Conservation (phyloP, 1,284 basidiomycete species). For the Ceratorhiza oryzae-sativae region DNA sequence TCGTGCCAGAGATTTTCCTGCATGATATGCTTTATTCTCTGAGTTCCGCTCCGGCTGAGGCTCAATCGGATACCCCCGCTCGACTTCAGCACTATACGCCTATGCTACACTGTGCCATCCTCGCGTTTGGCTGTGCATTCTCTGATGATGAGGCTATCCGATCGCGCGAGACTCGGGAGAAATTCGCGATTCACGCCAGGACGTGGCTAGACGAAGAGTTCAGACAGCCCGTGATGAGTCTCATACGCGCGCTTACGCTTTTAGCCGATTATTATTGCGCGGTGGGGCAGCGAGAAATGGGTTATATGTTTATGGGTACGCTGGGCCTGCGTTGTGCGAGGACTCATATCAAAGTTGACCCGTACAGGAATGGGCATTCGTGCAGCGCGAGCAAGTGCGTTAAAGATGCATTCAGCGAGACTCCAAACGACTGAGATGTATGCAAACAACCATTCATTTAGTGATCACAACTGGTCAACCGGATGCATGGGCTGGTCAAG, state of each 20-base stretch:
- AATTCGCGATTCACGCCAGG: constrained; percentile 13
- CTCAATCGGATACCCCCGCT: not conserved
- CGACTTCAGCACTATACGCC: constrained; percentile 26
- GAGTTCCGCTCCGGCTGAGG: not conserved
- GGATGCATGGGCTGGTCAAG: constrained; percentile 41
- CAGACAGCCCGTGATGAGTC: not conserved
- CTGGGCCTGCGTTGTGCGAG: not conserved
- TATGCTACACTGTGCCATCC: constrained; percentile 14
- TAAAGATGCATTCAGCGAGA: not conserved
- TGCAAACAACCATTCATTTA: constrained; percentile 58
- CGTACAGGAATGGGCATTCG: constrained; percentile 28
- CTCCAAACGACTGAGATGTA: not conserved
- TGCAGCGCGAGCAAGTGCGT: constrained; percentile 45
- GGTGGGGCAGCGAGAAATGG: not conserved
- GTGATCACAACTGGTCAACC: constrained; percentile 64
- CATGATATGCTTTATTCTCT: constrained; percentile 35
- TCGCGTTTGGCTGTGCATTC: constrained; percentile 27
- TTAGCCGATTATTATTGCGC: constrained; percentile 27
- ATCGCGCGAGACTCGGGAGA: not conserved
- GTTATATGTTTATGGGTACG: constrained; percentile 33
- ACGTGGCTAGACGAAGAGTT: constrained; percentile 32
- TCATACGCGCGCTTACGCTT: constrained; percentile 1
- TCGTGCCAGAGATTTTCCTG: constrained; percentile 12
- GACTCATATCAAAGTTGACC: not conserved
- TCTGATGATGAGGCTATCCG: constrained; percentile 7